Evolutionary conservation across 306 rosid genomes (phyloP).

Genomic region (Lupinus albus): DNA sequence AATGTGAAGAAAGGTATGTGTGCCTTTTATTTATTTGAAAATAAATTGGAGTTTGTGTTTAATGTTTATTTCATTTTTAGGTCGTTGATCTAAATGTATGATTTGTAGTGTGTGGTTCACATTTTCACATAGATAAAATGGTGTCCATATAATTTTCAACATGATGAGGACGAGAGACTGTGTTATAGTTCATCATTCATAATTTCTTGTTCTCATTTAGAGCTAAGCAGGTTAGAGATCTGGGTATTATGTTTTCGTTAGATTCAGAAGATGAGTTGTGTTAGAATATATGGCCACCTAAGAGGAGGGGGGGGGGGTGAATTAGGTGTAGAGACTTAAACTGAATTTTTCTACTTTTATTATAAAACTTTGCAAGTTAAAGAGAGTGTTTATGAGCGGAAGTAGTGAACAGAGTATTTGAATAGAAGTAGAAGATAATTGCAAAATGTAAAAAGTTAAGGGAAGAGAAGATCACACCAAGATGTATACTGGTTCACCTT

Average conservation of each 20-base stretch:
- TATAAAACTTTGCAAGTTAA: too few species aligned
- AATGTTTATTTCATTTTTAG: slow-evolving; percentile 4
- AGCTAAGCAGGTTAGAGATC: slow-evolving; percentile 16
- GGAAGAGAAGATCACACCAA: too few species aligned
- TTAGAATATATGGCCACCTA: too few species aligned
- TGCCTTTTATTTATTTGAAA: slow-evolving; percentile 24
- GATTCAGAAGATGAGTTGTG: slow-evolving; percentile 8
- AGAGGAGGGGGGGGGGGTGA: too few species aligned
- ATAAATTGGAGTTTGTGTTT: slow-evolving; percentile 16
- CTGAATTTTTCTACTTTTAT: too few species aligned
- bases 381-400: too few species aligned
- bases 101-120: slow-evolving; percentile 13
- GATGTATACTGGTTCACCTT: too few species aligned
- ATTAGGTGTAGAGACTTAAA: too few species aligned
- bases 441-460: too few species aligned
- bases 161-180: neutral
- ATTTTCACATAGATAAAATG: neutral
- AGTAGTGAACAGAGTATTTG: too few species aligned
- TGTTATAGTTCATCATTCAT: slow-evolving; percentile 16
- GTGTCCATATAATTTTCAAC: slow-evolving; percentile 4
- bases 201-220: slow-evolving; percentile 30
- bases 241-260: slow-evolving; percentile 2
- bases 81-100: slow-evolving; percentile 21
- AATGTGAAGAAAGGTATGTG: slow-evolving; percentile 86
- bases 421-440: too few species aligned